Base-by-base conservation (phyloP, 495 filamentous ascomycete species). In the Aspergillus sparsus region DNA sequence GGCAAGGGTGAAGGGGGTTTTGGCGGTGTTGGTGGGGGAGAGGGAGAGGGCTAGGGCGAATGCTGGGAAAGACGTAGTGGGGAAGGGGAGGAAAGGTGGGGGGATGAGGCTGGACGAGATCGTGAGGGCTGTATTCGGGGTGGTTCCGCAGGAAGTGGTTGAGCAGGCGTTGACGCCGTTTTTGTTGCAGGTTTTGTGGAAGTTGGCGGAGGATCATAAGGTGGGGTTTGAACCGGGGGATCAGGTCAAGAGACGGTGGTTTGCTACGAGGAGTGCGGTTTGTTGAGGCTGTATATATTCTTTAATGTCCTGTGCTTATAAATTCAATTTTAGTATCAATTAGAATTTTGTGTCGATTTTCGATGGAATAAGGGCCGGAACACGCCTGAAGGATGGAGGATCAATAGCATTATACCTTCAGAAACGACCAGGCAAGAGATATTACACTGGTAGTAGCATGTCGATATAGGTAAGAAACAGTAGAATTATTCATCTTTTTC, bases 121-220 rank as follows among this genome's bases (percentile, higher is more conserved):
- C 15, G 51, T 53, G 32, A 12, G 9, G 33, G 33, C 31, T 9
- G 12, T 41, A 7, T 53, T 37, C 39, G 51, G 51, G 13, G 16
- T 10, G 7, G 33, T 53, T 3, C 51, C 51, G 2, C 27, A n/a
- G 13, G 32, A 53, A 11, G 36, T 39, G 16, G 33, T 39, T 9
- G 51, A 53, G 13, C 13, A 34, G 13, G 32, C 32, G 5, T 37
- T 53, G 13, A 35, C 31, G 15, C 51, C 51, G 33, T 53, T 53
- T 21, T 8, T 53, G 51, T 36, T 10, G 33, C 27, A 41, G 51
- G 27, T 53, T 34, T 37, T 53, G 51, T n/a, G 31, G 51, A 53
- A 53, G 13, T 37, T 53, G 33, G 51, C 51, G n/a, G 35, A 39
- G 27, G 51, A 53, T n/a, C 31, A 15, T 13, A 34, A 35, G n/a